Evolutionary conservation across 371 early-diverging fungal species (phyloP).

Genomic region (Apophysomyces variabilis): DNA sequence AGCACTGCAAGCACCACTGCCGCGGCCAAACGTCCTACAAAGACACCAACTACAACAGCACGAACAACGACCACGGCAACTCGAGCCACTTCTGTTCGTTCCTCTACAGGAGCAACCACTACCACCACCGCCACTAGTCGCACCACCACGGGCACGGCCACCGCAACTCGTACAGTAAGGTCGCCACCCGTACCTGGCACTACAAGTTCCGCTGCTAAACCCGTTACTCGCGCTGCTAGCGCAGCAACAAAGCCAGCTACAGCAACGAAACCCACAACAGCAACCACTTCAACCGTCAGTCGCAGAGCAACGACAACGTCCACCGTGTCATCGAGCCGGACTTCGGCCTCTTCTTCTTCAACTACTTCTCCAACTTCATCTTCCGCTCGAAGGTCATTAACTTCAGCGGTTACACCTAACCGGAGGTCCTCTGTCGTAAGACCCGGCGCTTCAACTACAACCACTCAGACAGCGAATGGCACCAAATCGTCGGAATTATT

Average conservation of each 20-base stretch:
- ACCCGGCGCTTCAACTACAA: conserved; percentile 19
- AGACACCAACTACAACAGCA: conserved; percentile 16
- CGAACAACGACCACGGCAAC: conserved; percentile 15
- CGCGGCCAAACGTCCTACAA: conserved; percentile 18
- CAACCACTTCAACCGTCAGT: conserved; percentile 4
- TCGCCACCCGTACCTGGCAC: conserved; percentile 2
- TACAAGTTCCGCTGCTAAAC: conserved; percentile 9
- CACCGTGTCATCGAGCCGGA: conserved; percentile 20
- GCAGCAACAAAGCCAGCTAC: background rate
- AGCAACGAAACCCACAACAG: background rate
- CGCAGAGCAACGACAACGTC: conserved; percentile 13
- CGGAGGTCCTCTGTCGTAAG: conserved; percentile 8
- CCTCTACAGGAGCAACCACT: conserved; percentile 6
- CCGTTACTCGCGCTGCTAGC: conserved; percentile 9
- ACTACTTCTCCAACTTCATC: conserved; percentile 19
- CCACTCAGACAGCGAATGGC: conserved; percentile 19
- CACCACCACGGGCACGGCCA: background rate
- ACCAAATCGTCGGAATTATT: conserved; percentile 22
- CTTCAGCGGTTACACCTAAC: conserved; percentile 7
- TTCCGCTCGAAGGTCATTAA: conserved; percentile 17
- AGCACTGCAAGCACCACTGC: conserved; percentile 15
- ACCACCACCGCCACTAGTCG: background rate
- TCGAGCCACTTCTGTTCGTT: conserved; percentile 9
- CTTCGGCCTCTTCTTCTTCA: conserved; percentile 11
- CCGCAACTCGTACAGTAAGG: conserved; percentile 1